phyloP scores from a whole-genome alignment of 371 early-diverging fungal species.

The Umbelopsis sp. region DNA sequence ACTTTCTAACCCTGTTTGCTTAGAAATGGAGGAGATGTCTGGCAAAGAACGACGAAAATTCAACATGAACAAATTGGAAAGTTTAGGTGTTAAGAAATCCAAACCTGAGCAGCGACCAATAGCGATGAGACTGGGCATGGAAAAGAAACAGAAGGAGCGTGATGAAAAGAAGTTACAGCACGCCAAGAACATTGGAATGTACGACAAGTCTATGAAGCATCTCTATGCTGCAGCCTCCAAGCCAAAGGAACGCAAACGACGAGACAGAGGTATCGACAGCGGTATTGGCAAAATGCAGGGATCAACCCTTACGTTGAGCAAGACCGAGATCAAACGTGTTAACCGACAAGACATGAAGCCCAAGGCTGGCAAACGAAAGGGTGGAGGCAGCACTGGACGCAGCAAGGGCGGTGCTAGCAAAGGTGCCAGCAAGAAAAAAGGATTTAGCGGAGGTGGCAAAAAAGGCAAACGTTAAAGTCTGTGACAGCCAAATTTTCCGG shows the following conservation, averaged over 20 bases:
- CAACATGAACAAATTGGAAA: conserved; percentile 45
- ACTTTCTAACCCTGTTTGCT: not conserved
- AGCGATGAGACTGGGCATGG: conserved; percentile 34
- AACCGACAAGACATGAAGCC: conserved; percentile 32
- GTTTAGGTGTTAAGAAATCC: conserved; percentile 37
- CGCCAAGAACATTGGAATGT: conserved; percentile 50
- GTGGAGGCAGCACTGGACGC: not conserved
- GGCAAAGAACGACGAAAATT: conserved; percentile 47
- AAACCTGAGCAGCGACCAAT: conserved; percentile 33
- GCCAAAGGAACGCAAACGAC: conserved; percentile 32
- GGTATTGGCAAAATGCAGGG: conserved; percentile 52
- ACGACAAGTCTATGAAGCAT: conserved; percentile 48
- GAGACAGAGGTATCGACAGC: conserved; percentile 49
- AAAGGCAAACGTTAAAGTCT: not conserved
- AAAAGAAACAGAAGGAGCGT: conserved; percentile 35
- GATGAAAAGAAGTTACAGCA: conserved; percentile 42
- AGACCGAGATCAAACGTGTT: conserved; percentile 35
- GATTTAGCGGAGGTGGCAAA: not conserved
- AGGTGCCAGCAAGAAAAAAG: too few species aligned
- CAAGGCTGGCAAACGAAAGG: conserved; percentile 20
- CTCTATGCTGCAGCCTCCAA: conserved; percentile 41
- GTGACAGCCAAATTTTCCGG: not conserved
- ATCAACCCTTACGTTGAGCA: conserved; percentile 38
- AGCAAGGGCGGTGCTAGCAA: too few species aligned
- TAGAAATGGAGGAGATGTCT: conserved; percentile 50